phyloP scores from a whole-genome alignment of 306 rosid genomes.

The Sicyos edulis region DNA sequence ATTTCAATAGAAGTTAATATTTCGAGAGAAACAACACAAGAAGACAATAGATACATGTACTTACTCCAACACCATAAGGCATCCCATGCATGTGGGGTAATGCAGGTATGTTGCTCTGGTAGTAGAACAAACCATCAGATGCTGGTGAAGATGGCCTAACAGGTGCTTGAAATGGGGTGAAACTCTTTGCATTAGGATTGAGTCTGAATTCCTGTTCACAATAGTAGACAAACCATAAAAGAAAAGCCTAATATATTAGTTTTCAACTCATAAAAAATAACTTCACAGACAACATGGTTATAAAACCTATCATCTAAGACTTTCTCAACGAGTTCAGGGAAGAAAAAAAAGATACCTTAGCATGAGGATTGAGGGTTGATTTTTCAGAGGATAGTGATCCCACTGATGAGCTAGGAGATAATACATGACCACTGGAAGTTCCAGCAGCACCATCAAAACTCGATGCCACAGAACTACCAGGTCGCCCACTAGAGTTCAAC shows the following conservation, averaged over 20 bases:
- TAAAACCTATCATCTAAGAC: background rate
- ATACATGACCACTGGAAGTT: slow-evolving; percentile 48
- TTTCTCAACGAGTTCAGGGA: background rate
- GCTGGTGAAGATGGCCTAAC: slow-evolving; percentile 82
- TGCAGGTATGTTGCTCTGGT: slow-evolving; percentile 42
- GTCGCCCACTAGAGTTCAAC: slow-evolving; percentile 46
- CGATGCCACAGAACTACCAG: slow-evolving; percentile 54
- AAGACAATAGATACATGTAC: slow-evolving; percentile 26
- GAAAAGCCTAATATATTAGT: background rate
- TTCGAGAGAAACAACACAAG: background rate
- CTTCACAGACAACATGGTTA: background rate
- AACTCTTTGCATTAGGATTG: slow-evolving; percentile 95
- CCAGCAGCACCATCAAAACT: slow-evolving; percentile 46
- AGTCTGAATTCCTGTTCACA: slow-evolving; percentile 74
- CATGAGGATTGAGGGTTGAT: slow-evolving; percentile 71
- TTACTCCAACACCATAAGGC: slow-evolving; percentile 83
- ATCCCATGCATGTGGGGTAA: slow-evolving; percentile 68
- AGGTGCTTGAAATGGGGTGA: slow-evolving; percentile 59
- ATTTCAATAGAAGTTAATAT: background rate
- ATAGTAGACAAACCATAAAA: slow-evolving; percentile 1
- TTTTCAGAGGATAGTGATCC: slow-evolving; percentile 80
- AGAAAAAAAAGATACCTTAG: slow-evolving; percentile 50
- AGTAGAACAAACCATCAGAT: slow-evolving; percentile 76
- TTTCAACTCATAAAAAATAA: background rate
- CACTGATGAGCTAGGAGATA: slow-evolving; percentile 84